Conservation (phyloP, 768 basidiomycete species). For the Pleurotus ostreatus region DNA sequence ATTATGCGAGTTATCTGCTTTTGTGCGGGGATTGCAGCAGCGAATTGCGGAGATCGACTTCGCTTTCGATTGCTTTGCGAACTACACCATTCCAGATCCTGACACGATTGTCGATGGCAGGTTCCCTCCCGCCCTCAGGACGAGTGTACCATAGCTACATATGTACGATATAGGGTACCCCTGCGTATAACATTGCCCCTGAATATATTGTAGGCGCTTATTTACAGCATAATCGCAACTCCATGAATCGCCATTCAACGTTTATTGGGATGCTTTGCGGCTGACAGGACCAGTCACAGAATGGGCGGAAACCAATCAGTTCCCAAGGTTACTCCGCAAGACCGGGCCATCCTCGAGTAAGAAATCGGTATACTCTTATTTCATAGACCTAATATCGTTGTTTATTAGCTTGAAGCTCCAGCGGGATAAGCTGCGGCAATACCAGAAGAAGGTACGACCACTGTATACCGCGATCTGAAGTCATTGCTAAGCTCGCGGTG, state of each 20-base stretch:
- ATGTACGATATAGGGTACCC: conserved; percentile 2
- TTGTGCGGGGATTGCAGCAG: conserved; percentile 54
- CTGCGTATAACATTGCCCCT: too few species aligned
- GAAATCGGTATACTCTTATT: conserved; percentile 24
- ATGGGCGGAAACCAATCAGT: conserved; percentile 74
- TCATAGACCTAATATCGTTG: not conserved
- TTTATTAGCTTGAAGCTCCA: conserved; percentile 83
- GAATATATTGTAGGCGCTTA: too few species aligned
- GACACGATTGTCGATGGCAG: conserved; percentile 37
- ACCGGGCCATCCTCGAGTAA: conserved; percentile 93
- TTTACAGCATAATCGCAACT: too few species aligned
- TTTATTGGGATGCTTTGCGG: too few species aligned
- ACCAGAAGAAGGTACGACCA: conserved; percentile 80
- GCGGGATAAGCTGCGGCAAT: conserved; percentile 92
- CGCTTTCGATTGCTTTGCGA: conserved; percentile 54
- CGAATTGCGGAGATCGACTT: conserved; percentile 59
- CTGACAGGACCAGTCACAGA: not conserved
- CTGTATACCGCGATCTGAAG: not conserved
- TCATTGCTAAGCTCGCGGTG: not conserved
- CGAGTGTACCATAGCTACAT: conserved; percentile 22
- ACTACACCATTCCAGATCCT: conserved; percentile 38
- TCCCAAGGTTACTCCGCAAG: conserved; percentile 90
- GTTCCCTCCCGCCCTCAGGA: conserved; percentile 13
- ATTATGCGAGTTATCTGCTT: conserved; percentile 55
- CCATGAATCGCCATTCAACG: too few species aligned